Evolutionary conservation across 306 rosid genomes (phyloP), one percentile per base, ranked within the genome.

Genomic region (Sophora flavescens): DNA sequence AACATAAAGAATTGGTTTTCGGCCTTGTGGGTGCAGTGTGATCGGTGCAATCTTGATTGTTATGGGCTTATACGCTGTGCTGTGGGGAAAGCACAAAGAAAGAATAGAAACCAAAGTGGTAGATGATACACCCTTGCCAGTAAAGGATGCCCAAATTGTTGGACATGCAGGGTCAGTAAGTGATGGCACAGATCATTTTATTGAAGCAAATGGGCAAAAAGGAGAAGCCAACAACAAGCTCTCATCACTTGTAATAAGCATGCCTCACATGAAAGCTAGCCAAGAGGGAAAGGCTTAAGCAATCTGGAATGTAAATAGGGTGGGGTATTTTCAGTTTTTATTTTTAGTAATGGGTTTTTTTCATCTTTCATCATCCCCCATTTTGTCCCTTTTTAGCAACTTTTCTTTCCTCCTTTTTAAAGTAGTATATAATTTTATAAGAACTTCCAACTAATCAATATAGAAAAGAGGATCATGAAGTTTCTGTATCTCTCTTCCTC

Each of bases 11-110:
- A 28, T 63, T 10, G 22, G 47, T 0, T 62, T 75, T 16, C 33
- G 41, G 39, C 5, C 22, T 63, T 8, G 61, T 69, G 68, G 9
- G 2, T 84, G 90, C 90, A 93, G 93, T 17, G 88, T 93, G 75
- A 62, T 90, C 0, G 92, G 92, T 18, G 71, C 88, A 8, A 35
- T 91, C 18, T 86, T 94, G 84, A 94, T 94, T 44, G 91, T 88
- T 0, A 74, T 85, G 14, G 98, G 97, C 1, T 85, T 94, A 5
- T 91, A 94, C 83, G 81, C 96, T 38, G 97, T 91, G 16, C 86
- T 94, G 1, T 94, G 98, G 98, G 98, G 97, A 48, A 94, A 94
- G 63, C 97, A 90, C 88, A 94, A 85, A 64, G 97, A 94, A 45
- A 73, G 26, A 60, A 8, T 11, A 48, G 88, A 81, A 62, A 86